Evolutionary conservation across 2,329 filamentous ascomycete genomes (phyloP), one percentile per base, ranked within the genome.

Genomic region (Xenoacremonium recifei): DNA sequence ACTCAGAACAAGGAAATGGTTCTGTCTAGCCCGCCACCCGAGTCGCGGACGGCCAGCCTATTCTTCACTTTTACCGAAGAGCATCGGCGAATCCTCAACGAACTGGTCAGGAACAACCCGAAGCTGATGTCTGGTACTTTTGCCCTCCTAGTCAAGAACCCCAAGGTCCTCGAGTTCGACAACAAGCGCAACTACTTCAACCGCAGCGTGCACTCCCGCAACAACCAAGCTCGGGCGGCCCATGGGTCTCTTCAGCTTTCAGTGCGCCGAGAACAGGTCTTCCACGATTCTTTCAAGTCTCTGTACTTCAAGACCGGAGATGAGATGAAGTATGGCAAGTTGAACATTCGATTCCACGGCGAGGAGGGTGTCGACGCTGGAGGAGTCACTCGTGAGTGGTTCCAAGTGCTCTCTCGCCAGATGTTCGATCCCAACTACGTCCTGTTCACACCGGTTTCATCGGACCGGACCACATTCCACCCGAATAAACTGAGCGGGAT

Each of bases 151-250:
- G 93, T 97, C 49, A 96, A 96, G 75, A 99, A 99, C 61, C 95
- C 93, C 19, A 99, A 97, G 76, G 95, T 99, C 4, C 75, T 99
- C 11, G 93, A 99, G 62, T 99, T 99, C 59, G 93, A 99, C 71
- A 99, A 99, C 73, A 99, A 99, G 75, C 90, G 93, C 58, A 97
- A 95, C 69, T 99, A 95, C 76, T 99, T 99, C 75, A 96, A 84
- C 63, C 87, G 93, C 47, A 91, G 89, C 59, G 84, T 99, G 10
- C 93, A 99, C 65, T 69, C 72, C 30, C 72, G 76, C 45, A 78
- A 78, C 39, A 79, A 80, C 40, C 84, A 89, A 57, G 78, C 77
- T 45, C 84, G 90, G 32, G 82, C 87, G 39, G 76, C 85, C 6
- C 80, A 74, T 58, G 86, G 89, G 32, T 66, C 80, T 17, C 74